A percentile compares a stretch with the other conserved stretches of the same genome.
These are phyloP conservation scores for Biscogniauxia marginata DNA, from an alignment of 2,329 filamentous ascomycete genomes.

Conservation along the genomic window DNA sequence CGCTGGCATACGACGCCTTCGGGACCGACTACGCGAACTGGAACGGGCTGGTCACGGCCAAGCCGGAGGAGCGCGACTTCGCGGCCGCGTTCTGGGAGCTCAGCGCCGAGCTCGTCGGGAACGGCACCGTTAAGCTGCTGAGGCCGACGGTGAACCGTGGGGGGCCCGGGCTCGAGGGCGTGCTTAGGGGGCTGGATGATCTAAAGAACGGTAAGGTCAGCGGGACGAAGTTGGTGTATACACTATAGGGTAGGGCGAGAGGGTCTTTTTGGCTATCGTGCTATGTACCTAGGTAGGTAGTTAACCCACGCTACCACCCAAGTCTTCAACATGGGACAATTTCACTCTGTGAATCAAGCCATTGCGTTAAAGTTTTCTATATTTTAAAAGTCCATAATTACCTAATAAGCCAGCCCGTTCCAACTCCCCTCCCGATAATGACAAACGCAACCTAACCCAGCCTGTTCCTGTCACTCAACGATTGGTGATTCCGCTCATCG, in stretches of 20 bases:
- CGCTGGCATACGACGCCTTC: conserved; percentile 41
- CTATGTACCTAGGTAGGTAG: no score
- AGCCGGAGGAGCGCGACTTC: conserved; percentile 17
- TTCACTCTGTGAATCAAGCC: no score
- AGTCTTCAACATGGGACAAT: no score
- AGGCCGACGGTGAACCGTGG: conserved; percentile 31
- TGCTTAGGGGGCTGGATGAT: conserved; percentile 36
- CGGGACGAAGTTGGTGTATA: conserved; percentile 46
- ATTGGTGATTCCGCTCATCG: conserved; percentile 17
- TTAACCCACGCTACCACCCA: no score
- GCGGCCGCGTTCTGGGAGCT: conserved; percentile 37
- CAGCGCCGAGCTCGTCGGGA: conserved; percentile 32
- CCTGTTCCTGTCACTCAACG: conserved; percentile 12
- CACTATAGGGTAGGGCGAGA: conserved; percentile 25
- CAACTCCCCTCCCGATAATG: no score
- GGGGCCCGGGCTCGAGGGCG: conserved; percentile 33
- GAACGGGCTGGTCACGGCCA: background rate
- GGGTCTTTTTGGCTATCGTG: background rate
- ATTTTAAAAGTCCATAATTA: no score
- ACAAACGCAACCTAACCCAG: background rate
- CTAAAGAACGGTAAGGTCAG: conserved; percentile 36
- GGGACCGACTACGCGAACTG: conserved; percentile 34
- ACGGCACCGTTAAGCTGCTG: conserved; percentile 38
- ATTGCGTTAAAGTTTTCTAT: no score
- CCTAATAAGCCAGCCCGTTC: no score